These are phyloP conservation scores for Craterostigma plantagineum DNA, from an alignment of 257 asterid genomes.

Conservation along the genomic window DNA sequence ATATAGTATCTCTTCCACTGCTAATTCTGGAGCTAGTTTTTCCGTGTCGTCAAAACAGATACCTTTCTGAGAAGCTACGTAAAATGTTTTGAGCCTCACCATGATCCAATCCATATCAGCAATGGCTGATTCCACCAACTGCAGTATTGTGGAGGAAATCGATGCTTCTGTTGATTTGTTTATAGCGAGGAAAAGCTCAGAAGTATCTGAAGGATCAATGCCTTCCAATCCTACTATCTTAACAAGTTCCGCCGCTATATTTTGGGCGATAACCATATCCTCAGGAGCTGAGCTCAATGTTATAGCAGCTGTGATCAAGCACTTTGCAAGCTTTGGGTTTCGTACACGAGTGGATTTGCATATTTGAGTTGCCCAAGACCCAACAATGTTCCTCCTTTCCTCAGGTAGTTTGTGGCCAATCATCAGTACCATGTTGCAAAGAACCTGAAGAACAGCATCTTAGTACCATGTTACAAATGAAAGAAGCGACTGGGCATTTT, in stretches of 20 bases:
- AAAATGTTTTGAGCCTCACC: constrained; percentile 30
- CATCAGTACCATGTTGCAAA: constrained; percentile 41
- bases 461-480: no score
- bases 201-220: constrained; percentile 19
- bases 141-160: constrained; percentile 43
- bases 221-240: constrained; percentile 35
- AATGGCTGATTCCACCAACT: constrained; percentile 34
- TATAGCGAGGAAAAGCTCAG: constrained; percentile 36
- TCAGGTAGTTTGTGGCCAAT: constrained; percentile 38
- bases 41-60: constrained; percentile 23
- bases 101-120: constrained; percentile 47
- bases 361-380: constrained; percentile 28
- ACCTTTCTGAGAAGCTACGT: constrained; percentile 31
- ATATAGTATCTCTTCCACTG: constrained; percentile 41
- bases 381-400: constrained; percentile 40
- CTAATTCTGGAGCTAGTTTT: constrained; percentile 23
- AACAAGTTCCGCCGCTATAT: constrained; percentile 46
- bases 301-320: constrained; percentile 33
- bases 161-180: constrained; percentile 45
- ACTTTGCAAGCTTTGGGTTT: constrained; percentile 48
- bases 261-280: constrained; percentile 38
- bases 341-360: constrained; percentile 30
- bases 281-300: constrained; percentile 40
- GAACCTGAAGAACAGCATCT: constrained; percentile 17
- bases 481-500: no score